These are phyloP conservation scores for Nissolia schottii DNA, from an alignment of 306 rosid species.

Conservation along the genomic window DNA sequence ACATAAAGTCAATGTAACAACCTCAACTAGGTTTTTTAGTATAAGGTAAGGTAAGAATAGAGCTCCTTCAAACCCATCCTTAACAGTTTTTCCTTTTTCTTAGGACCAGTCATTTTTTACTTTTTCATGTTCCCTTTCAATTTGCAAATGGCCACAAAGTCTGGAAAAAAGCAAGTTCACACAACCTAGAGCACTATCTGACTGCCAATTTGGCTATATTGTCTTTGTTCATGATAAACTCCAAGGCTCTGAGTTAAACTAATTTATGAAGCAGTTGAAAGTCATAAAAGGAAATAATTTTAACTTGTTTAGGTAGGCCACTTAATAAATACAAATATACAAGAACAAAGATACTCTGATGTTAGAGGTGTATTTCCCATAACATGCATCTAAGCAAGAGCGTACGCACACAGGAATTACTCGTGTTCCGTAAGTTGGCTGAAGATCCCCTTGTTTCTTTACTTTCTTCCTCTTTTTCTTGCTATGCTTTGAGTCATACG, in stretches of 20 bases:
- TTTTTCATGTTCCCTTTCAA: conserved; percentile 3
- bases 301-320: not conserved
- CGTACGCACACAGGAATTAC: conserved; percentile 94
- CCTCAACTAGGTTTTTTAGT: not conserved
- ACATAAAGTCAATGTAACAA: not conserved
- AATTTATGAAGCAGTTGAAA: conserved; percentile 9
- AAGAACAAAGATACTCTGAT: not conserved
- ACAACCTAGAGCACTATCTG: not conserved
- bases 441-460: conserved; percentile 72
- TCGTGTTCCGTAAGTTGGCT: conserved; percentile 92
- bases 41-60: not conserved
- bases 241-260: not conserved
- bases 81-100: not conserved
- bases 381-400: conserved; percentile 20
- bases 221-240: conserved; percentile 2
- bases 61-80: conserved; percentile 4
- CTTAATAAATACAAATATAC: not conserved
- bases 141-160: not conserved
- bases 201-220: conserved; percentile 4
- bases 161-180: not conserved
- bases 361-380: not conserved
- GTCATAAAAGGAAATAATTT: not conserved
- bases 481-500: conserved; percentile 55
- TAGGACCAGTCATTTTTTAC: not conserved
- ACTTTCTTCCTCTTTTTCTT: conserved; percentile 52